phyloP scores from a whole-genome alignment of 305 asterid species.

The Ajuga reptans region DNA sequence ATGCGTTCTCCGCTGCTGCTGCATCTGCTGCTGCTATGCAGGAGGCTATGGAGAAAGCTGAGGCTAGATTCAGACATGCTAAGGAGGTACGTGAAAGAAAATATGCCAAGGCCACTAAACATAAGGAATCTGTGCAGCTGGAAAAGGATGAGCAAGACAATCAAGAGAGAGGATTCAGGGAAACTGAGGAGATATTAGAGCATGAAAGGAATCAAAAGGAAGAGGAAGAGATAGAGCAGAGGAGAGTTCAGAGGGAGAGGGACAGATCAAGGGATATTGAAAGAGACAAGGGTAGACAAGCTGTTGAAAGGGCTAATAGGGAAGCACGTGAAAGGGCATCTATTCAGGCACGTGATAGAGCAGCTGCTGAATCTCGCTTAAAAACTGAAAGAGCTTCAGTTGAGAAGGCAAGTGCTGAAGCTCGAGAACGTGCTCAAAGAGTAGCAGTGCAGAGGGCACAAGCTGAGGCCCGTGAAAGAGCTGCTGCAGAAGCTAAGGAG shows the following conservation, averaged over 20 bases:
- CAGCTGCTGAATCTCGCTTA: conserved; percentile 54
- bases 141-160: conserved; percentile 56
- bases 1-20: conserved; percentile 74
- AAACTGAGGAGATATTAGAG: conserved; percentile 57
- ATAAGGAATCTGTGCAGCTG: conserved; percentile 44
- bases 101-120: conserved; percentile 67
- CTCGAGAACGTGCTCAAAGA: conserved; percentile 83
- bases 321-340: conserved; percentile 97
- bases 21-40: conserved; percentile 99
- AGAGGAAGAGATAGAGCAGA: conserved; percentile 77
- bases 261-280: conserved; percentile 61
- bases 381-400: conserved; percentile 80
- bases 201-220: conserved; percentile 62
- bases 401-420: conserved; percentile 75
- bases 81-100: conserved; percentile 98
- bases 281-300: conserved; percentile 74
- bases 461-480: conserved; percentile 96
- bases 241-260: conserved; percentile 50
- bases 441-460: conserved; percentile 94
- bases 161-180: conserved; percentile 60
- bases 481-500: conserved; percentile 86
- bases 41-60: conserved; percentile 99
- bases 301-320: conserved; percentile 95
- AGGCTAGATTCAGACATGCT: conserved; percentile 91
- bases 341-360: conserved; percentile 64